A percentile compares a stretch with the other conserved stretches of the same genome.
Evolutionary conservation across 1,284 basidiomycete species (phyloP).

Genomic region (Irpex sp.): DNA sequence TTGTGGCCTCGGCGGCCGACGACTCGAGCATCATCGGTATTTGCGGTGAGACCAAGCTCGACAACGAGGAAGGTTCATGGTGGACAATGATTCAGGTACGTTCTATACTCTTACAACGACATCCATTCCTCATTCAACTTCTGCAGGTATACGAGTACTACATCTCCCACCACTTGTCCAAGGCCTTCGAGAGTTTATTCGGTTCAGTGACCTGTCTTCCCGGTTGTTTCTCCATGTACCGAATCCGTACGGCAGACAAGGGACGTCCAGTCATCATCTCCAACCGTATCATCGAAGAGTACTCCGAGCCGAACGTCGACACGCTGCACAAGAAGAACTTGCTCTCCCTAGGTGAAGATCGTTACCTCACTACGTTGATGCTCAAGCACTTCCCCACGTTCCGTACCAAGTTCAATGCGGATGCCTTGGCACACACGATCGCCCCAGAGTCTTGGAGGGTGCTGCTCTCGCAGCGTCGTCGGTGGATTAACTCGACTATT

Average conservation of each 20-base stretch:
- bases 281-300: slow-evolving; percentile 93
- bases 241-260: slow-evolving; percentile 93
- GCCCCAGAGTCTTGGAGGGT: slow-evolving; percentile 88
- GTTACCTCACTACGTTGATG: slow-evolving; percentile 90
- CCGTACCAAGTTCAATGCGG: slow-evolving; percentile 91
- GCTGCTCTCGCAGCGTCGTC: slow-evolving; percentile 88
- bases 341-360: slow-evolving; percentile 95
- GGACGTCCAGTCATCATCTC: slow-evolving; percentile 96
- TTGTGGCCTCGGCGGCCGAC: slow-evolving; percentile 83
- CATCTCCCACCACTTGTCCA: slow-evolving; percentile 95
- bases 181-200: slow-evolving; percentile 94
- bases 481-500: slow-evolving; percentile 99
- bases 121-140: background rate
- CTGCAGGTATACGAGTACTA: slow-evolving; percentile 95
- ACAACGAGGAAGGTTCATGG: slow-evolving; percentile 91
- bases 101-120: background rate
- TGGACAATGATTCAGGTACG: slow-evolving; percentile 94
- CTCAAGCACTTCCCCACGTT: slow-evolving; percentile 97
- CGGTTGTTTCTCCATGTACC: slow-evolving; percentile 97
- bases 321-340: slow-evolving; percentile 96
- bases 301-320: slow-evolving; percentile 89
- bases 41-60: slow-evolving; percentile 92
- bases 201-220: slow-evolving; percentile 97
- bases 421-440: slow-evolving; percentile 86
- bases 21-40: slow-evolving; percentile 94